A percentile compares a stretch with the other conserved stretches of the same genome.
These are phyloP conservation scores for Pleurotus eryngii DNA, from an alignment of 768 basidiomycete genomes.

Conservation along the genomic window DNA sequence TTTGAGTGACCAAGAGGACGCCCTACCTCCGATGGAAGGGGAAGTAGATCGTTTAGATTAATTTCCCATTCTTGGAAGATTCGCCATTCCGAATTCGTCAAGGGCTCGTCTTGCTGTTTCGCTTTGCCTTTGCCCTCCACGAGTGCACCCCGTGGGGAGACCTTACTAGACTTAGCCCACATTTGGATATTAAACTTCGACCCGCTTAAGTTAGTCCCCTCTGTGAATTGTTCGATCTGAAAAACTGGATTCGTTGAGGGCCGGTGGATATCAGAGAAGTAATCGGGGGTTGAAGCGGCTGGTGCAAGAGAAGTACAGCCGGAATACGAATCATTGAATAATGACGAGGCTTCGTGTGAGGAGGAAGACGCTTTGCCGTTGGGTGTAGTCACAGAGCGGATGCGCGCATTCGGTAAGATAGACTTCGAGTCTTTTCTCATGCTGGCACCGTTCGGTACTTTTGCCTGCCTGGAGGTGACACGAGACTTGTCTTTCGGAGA, in stretches of 20 bases:
- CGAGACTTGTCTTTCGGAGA: constrained; percentile 1
- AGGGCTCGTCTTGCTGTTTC: constrained; percentile 15
- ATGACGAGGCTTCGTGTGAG: background rate
- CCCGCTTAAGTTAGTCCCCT: constrained; percentile 51
- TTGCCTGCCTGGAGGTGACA: background rate
- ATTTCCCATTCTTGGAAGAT: constrained; percentile 68
- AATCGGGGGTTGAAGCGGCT: constrained; percentile 47
- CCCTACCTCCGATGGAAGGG: constrained; percentile 62
- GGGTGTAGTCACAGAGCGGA: background rate
- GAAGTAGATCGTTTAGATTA: constrained; percentile 52
- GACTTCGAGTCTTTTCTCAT: background rate
- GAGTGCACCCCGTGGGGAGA: constrained; percentile 15
- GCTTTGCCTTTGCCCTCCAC: constrained; percentile 42
- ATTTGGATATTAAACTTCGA: constrained; percentile 52
- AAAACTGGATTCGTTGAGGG: constrained; percentile 87
- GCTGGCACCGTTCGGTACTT: background rate
- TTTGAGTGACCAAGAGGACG: constrained; percentile 1
- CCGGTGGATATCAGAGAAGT: constrained; percentile 73
- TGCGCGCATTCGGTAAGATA: constrained; percentile 8
- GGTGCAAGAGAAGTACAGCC: constrained; percentile 19
- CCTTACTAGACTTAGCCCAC: constrained; percentile 46
- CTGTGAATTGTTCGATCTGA: constrained; percentile 59
- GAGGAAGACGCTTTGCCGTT: constrained; percentile 1
- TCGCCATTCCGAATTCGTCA: constrained; percentile 45
- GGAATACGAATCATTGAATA: background rate